phyloP scores from a whole-genome alignment of 169 alveolate species.

The Plasmodium billcollinsi region DNA sequence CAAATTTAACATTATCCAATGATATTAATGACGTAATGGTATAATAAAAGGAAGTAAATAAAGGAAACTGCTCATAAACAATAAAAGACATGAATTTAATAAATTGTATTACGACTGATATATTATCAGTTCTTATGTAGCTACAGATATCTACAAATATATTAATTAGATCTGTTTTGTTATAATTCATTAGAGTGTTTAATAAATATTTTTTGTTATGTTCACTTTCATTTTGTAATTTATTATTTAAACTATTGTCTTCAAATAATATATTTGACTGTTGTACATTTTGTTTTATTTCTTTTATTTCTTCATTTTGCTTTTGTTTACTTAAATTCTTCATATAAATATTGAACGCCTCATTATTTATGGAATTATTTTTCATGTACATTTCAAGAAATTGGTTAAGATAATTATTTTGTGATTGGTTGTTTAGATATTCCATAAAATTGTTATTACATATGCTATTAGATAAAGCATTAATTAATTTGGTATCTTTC shows the following conservation, averaged over 20 bases:
- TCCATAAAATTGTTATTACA: neutral
- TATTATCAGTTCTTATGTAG: conserved; percentile 60
- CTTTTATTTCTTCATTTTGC: neutral
- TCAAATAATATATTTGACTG: neutral
- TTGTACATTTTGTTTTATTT: neutral
- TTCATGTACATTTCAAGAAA: conserved; percentile 54
- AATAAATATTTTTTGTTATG: conserved; percentile 4
- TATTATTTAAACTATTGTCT: neutral
- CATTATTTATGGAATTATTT: conserved; percentile 8
- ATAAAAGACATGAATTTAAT: conserved; percentile 62
- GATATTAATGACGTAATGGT: conserved; percentile 37
- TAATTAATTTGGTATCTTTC: neutral
- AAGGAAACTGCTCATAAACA: conserved; percentile 70
- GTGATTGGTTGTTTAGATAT: neutral
- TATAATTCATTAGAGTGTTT: conserved; percentile 41
- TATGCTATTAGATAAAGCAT: neutral
- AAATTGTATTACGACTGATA: conserved; percentile 41
- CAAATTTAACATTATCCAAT: conserved; percentile 19
- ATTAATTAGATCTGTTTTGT: conserved; percentile 48
- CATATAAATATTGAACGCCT: conserved; percentile 3
- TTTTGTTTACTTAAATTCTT: conserved; percentile 1
- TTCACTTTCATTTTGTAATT: neutral
- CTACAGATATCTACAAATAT: conserved; percentile 53
- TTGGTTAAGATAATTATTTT: conserved; percentile 25
- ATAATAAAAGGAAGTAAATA: conserved; percentile 56